phyloP scores from a whole-genome alignment of 2,329 filamentous ascomycete species.

The Pestalotiopsis sp. region DNA sequence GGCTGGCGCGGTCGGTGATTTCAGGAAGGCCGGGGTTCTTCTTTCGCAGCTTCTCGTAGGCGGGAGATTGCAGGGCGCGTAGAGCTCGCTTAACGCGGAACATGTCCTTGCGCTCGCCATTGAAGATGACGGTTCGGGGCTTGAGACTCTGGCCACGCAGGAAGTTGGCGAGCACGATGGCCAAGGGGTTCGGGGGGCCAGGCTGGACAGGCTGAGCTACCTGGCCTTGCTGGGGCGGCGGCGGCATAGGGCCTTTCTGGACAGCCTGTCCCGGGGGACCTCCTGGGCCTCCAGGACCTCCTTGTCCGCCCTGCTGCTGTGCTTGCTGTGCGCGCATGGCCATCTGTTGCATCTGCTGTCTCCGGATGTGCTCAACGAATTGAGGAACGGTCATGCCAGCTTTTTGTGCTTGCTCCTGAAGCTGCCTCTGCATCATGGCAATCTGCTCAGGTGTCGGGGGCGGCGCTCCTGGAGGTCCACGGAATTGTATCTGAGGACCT shows the following conservation, averaged over 20 bases:
- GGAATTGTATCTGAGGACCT: slow-evolving; percentile 30
- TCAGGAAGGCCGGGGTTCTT: slow-evolving; percentile 90
- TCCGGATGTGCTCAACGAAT: slow-evolving; percentile 74
- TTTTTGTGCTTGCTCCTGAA: slow-evolving; percentile 81
- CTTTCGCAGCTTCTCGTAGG: slow-evolving; percentile 84
- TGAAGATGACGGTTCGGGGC: slow-evolving; percentile 85
- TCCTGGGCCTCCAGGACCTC: slow-evolving; percentile 29
- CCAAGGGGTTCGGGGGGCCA: slow-evolving; percentile 85
- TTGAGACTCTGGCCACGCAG: slow-evolving; percentile 84
- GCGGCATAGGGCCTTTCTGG: slow-evolving; percentile 35
- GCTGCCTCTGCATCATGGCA: slow-evolving; percentile 77
- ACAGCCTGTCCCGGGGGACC: slow-evolving; percentile 36
- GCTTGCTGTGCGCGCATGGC: slow-evolving; percentile 41
- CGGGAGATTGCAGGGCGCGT: slow-evolving; percentile 83
- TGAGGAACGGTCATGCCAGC: slow-evolving; percentile 83
- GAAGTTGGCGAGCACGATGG: slow-evolving; percentile 87
- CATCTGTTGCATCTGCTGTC: slow-evolving; percentile 53
- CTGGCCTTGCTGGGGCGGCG: slow-evolving; percentile 47
- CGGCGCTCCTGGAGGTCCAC: slow-evolving; percentile 36
- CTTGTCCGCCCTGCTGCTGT: slow-evolving; percentile 28
- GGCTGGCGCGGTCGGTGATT: slow-evolving; percentile 83
- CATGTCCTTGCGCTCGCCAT: slow-evolving; percentile 97
- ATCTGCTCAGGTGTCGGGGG: slow-evolving; percentile 83
- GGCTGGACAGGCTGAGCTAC: slow-evolving; percentile 68
- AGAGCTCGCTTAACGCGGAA: slow-evolving; percentile 99